Conservation (phyloP, 2,329 filamentous ascomycete species). For the Paraconiothyrium sp. region DNA sequence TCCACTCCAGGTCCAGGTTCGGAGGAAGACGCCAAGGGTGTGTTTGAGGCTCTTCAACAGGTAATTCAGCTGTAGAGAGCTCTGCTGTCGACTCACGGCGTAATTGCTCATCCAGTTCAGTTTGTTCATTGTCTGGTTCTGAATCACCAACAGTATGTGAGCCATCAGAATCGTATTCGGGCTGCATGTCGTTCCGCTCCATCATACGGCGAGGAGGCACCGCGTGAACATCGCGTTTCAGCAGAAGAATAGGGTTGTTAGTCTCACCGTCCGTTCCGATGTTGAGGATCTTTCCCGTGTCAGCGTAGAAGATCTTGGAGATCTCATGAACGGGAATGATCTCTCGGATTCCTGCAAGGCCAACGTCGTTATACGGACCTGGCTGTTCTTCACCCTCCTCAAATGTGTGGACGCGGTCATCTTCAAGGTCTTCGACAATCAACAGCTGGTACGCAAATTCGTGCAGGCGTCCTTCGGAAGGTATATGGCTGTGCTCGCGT, state of each 20-base stretch:
- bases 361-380: slow-evolving; percentile 68
- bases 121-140: slow-evolving; percentile 52
- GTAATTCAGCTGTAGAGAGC: slow-evolving; percentile 21
- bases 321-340: slow-evolving; percentile 76
- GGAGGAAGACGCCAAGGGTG: slow-evolving; percentile 71
- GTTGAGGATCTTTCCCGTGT: slow-evolving; percentile 88
- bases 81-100: slow-evolving; percentile 52
- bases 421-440: slow-evolving; percentile 82
- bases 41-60: slow-evolving; percentile 25
- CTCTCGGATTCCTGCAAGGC: slow-evolving; percentile 71
- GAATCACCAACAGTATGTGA: slow-evolving; percentile 47
- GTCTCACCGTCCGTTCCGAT: slow-evolving; percentile 75
- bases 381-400: slow-evolving; percentile 68
- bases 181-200: slow-evolving; percentile 46
- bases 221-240: slow-evolving; percentile 76
- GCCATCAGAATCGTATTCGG: slow-evolving; percentile 48
- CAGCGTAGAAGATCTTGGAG: slow-evolving; percentile 92
- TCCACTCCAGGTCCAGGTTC: slow-evolving; percentile 87
- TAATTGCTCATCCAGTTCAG: slow-evolving; percentile 57
- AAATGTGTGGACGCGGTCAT: slow-evolving; percentile 72
- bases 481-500: slow-evolving; percentile 41
- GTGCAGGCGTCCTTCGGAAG: slow-evolving; percentile 57
- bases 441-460: slow-evolving; percentile 85
- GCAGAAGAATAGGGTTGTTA: slow-evolving; percentile 76
- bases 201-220: slow-evolving; percentile 69